phyloP scores from a whole-genome alignment of 179 eudicot species.

The Patellifolia procumbens region DNA sequence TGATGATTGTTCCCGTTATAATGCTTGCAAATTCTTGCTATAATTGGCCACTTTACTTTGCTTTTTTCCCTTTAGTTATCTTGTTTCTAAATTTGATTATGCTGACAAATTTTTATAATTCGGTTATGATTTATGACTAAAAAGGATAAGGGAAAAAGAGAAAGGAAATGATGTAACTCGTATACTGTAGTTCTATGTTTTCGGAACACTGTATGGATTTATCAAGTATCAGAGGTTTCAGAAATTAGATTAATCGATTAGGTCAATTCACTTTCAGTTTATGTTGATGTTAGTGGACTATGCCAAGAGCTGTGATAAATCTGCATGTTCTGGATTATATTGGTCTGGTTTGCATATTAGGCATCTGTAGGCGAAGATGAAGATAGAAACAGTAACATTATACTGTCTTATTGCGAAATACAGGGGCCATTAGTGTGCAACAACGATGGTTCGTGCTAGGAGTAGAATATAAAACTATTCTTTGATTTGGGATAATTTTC shows the following conservation, averaged over 20 bases:
- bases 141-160: no score
- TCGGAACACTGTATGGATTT: not conserved
- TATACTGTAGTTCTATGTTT: slow-evolving; percentile 5
- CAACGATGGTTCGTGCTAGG: no score
- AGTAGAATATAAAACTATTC: no score
- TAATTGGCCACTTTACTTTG: not conserved
- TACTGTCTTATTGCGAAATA: no score
- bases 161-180: no score
- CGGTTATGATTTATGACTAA: no score
- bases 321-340: not conserved
- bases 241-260: not conserved
- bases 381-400: not conserved
- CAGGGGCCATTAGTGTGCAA: no score
- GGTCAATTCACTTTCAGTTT: not conserved
- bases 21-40: slow-evolving; percentile 6
- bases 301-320: not conserved
- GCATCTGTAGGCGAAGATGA: not conserved
- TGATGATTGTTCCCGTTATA: not conserved
- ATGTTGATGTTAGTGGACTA: slow-evolving; percentile 1
- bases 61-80: not conserved
- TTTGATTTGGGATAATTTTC: no score
- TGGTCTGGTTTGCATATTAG: not conserved
- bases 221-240: not conserved
- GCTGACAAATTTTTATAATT: not conserved
- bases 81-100: not conserved